These are phyloP conservation scores for Wilcoxina mikolae DNA, from an alignment of 495 filamentous ascomycete genomes.

Conservation along the genomic window DNA sequence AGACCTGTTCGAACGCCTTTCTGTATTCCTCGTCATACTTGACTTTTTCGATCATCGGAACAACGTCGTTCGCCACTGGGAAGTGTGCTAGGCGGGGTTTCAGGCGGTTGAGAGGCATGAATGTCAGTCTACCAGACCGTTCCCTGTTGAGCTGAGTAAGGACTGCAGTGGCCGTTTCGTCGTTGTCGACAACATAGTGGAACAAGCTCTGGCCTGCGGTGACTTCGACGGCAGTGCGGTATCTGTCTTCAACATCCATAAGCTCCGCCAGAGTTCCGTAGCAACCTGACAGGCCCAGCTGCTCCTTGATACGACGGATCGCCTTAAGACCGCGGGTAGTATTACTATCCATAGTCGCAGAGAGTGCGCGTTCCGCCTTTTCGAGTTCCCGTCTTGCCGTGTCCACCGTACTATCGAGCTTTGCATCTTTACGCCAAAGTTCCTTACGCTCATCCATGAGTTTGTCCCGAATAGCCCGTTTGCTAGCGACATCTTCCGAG, in stretches of 20 bases:
- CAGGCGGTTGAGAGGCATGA: constrained; percentile 80
- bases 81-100: constrained; percentile 52
- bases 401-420: constrained; percentile 58
- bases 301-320: constrained; percentile 61
- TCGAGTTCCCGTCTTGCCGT: constrained; percentile 61
- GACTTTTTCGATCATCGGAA: constrained; percentile 74
- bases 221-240: constrained; percentile 79
- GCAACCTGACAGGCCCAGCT: constrained; percentile 66
- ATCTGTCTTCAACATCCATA: constrained; percentile 67
- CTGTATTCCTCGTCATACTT: constrained; percentile 64
- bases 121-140: constrained; percentile 76
- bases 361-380: constrained; percentile 58
- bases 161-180: constrained; percentile 67
- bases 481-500: constrained; percentile 55
- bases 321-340: constrained; percentile 70
- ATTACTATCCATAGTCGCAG: constrained; percentile 74
- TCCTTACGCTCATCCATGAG: constrained; percentile 80
- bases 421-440: constrained; percentile 80
- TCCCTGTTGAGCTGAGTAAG: constrained; percentile 65
- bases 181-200: constrained; percentile 91
- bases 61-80: constrained; percentile 71
- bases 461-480: constrained; percentile 66
- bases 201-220: constrained; percentile 88
- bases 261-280: constrained; percentile 89
- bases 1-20: constrained; percentile 78